Base-by-base conservation (phyloP, 345 rosid species). In the Aurinia saxatilis region DNA sequence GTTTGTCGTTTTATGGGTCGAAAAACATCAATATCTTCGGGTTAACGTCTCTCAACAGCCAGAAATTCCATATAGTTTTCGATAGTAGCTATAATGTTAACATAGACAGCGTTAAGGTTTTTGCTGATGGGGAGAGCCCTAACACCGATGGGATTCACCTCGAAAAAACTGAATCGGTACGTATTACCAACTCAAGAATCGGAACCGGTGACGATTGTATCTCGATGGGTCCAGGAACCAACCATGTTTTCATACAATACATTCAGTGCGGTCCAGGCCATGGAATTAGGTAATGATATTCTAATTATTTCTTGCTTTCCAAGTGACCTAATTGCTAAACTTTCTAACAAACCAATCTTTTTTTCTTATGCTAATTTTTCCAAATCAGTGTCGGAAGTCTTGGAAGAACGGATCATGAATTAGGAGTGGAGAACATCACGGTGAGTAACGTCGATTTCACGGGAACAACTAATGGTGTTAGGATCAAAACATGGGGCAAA, bases 81-180 rank as follows among this genome's bases (percentile, higher is more conserved):
- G 71, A 78, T 30, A 60, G 57, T 0, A 75, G 88, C 80, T 51
- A 63, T 12, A 77, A 79, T 50, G 95, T 84, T 35, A 84, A 71
- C 13, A 38, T 86, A 19, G 72, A 73, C 37, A 79, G 81, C 5
- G 75, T 84, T 14, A 76, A 19, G 57, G 60, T 85, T 13, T 38
- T 65, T 0, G 96, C 96, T 9, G 29, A 83, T 10, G 80, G 65
- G 0, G 55, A 70, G 35, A 91, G 95, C 74, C 91, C 91, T 16
- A 91, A 91, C 78, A 91, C 95, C 0, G 96, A 89, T 8, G 93
- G 96, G 2, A 89, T 91, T 47, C 98, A 91, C 42, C 69, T 91
- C 5, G 48, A 72, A 30, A 36, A 14, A 25, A 86, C 96, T 15
- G 72, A 52, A 1, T 72, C 75, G 1, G 87, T 91, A 31, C 74